Evolutionary conservation across 306 rosid species (phyloP).

Genomic region (Pyrus communis): DNA sequence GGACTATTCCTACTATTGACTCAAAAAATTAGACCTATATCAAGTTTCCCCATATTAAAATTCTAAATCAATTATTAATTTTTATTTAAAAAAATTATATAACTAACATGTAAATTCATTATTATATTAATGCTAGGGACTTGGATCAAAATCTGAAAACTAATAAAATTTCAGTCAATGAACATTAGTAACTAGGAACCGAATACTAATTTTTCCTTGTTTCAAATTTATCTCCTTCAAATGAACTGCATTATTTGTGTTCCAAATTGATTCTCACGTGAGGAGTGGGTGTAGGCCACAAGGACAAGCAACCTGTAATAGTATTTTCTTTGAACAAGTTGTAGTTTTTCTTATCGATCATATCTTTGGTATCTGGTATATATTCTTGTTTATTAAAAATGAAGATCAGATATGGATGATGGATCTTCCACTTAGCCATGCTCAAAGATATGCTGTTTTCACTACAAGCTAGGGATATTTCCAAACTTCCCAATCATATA

Average conservation of each 20-base stretch:
- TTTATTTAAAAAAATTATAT: too few relatives aligned
- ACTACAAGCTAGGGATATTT: background rate
- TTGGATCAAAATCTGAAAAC: too few relatives aligned
- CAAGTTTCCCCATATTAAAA: too few relatives aligned
- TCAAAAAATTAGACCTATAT: too few relatives aligned
- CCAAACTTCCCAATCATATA: background rate
- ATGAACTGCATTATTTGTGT: background rate
- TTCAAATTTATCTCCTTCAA: background rate
- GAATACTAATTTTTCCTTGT: background rate
- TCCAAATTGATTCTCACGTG: background rate
- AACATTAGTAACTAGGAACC: too few relatives aligned
- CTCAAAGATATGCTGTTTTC: background rate
- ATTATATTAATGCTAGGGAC: too few relatives aligned
- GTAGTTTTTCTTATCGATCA: background rate
- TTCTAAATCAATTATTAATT: too few relatives aligned
- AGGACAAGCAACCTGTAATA: background rate
- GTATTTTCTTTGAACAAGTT: background rate
- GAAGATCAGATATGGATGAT: background rate
- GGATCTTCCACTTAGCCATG: background rate
- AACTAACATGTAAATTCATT: too few relatives aligned
- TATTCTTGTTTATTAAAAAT: background rate
- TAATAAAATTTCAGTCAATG: too few relatives aligned
- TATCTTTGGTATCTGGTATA: constrained; percentile 11
- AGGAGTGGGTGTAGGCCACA: background rate
- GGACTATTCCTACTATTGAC: too few relatives aligned